phyloP scores from a whole-genome alignment of 2,329 filamentous ascomycete species.

The Cercospora zeae-maydis region DNA sequence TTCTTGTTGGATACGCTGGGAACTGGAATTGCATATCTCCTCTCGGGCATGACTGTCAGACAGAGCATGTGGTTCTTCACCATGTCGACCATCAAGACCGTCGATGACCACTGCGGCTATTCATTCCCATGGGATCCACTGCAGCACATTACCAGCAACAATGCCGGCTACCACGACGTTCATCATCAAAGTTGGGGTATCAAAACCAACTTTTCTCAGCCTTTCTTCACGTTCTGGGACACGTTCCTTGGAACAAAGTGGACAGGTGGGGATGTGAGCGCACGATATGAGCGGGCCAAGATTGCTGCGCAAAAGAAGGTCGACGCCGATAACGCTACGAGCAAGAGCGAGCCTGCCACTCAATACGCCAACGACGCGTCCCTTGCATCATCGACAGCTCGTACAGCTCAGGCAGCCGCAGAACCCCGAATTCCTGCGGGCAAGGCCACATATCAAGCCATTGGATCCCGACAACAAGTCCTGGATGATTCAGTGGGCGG shows the following conservation, averaged over 20 bases:
- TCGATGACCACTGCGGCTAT: slow-evolving; percentile 97
- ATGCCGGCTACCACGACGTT: slow-evolving; percentile 94
- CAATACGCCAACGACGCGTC: slow-evolving; percentile 30
- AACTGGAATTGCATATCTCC: slow-evolving; percentile 76
- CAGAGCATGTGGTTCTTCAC: slow-evolving; percentile 89
- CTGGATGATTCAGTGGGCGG: slow-evolving; percentile 38
- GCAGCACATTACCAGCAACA: slow-evolving; percentile 88
- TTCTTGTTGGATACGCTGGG: slow-evolving; percentile 90
- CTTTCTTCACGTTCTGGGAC: slow-evolving; percentile 97
- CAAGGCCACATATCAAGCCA: slow-evolving; percentile 41
- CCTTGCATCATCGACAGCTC: slow-evolving; percentile 25
- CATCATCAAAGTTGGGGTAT: slow-evolving; percentile 99
- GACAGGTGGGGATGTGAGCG: slow-evolving; percentile 62
- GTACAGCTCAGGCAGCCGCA: slow-evolving; percentile 18
- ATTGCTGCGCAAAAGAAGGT: slow-evolving; percentile 56
- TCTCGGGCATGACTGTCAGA: slow-evolving; percentile 75
- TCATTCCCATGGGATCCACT: slow-evolving; percentile 92
- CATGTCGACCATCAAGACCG: slow-evolving; percentile 87
- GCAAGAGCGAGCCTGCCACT: slow-evolving; percentile 13
- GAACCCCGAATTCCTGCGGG: slow-evolving; percentile 34
- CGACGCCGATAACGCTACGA: slow-evolving; percentile 45
- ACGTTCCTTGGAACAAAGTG: slow-evolving; percentile 76
- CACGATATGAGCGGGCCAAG: slow-evolving; percentile 57
- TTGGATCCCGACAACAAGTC: slow-evolving; percentile 41
- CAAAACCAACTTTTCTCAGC: slow-evolving; percentile 80